phyloP scores from a whole-genome alignment of 768 basidiomycete genomes.

The Royoungia palumana region DNA sequence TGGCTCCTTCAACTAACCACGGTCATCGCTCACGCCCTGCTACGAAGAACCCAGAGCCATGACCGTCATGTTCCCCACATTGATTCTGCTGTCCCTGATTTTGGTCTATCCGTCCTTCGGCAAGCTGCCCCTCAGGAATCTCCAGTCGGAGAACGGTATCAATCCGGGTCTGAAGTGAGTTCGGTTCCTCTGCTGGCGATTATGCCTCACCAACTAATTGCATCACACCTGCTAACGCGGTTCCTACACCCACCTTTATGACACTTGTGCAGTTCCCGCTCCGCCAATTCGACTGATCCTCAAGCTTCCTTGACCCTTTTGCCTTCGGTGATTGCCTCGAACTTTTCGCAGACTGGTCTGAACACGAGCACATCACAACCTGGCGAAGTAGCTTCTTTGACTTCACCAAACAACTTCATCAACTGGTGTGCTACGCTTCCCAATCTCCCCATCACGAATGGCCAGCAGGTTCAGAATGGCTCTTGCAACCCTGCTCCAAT shows the following conservation, averaged over 20 bases:
- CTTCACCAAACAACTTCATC: conserved; percentile 70
- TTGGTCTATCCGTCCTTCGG: conserved; percentile 37
- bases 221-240: conserved; percentile 18
- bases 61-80: too few relatives aligned
- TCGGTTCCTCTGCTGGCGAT: neutral
- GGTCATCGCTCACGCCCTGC: too few relatives aligned
- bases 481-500: conserved; percentile 63
- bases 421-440: conserved; percentile 53
- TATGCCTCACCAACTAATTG: conserved; percentile 2
- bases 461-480: conserved; percentile 46
- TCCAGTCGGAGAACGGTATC: conserved; percentile 39
- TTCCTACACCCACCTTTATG: conserved; percentile 14
- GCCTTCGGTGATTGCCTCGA: conserved; percentile 48
- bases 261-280: conserved; percentile 6
- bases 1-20: too few relatives aligned
- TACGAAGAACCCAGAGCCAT: too few relatives aligned
- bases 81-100: conserved; percentile 21
- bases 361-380: conserved; percentile 24
- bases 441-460: conserved; percentile 56
- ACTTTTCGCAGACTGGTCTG: conserved; percentile 56
- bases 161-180: conserved; percentile 41
- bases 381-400: conserved; percentile 55
- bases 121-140: conserved; percentile 22
- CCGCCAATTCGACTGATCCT: conserved; percentile 16
- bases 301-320: conserved; percentile 38